Evolutionary conservation across 352 stramenopile genomes (phyloP).

Genomic region (Pythium dissimile): DNA sequence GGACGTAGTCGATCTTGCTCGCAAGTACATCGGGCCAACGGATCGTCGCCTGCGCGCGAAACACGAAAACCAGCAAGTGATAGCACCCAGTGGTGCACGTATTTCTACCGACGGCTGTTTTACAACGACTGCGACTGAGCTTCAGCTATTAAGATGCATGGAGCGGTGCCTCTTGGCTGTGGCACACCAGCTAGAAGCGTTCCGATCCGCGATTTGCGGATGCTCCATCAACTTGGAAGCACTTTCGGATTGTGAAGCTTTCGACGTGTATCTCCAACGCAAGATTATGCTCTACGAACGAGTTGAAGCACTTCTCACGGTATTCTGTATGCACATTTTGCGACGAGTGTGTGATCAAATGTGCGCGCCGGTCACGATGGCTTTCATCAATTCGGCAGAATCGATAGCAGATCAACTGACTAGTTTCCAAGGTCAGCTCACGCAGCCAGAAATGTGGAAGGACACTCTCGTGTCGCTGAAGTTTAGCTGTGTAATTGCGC

Average conservation of each 20-base stretch:
- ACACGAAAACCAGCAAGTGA: background rate
- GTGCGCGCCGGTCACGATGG: conserved; percentile 23
- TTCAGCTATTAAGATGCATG: conserved; percentile 10
- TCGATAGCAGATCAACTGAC: conserved; percentile 45
- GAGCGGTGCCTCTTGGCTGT: conserved; percentile 14
- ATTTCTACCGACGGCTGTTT: background rate
- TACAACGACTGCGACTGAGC: conserved; percentile 11
- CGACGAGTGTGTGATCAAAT: conserved; percentile 50
- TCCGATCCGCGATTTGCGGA: background rate
- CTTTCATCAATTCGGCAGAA: conserved; percentile 20
- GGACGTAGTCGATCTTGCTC: conserved; percentile 18
- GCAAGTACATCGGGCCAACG: conserved; percentile 23
- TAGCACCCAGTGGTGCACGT: background rate
- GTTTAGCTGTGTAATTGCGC: background rate
- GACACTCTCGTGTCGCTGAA: conserved; percentile 1
- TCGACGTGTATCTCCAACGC: conserved; percentile 11
- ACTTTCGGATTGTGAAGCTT: background rate
- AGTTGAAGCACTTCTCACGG: conserved; percentile 45
- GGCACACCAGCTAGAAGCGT: conserved; percentile 5
- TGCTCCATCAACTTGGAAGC: background rate
- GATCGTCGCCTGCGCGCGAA: conserved; percentile 11
- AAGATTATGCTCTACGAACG: conserved; percentile 26
- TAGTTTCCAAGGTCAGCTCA: conserved; percentile 34
- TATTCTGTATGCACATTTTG: conserved; percentile 57
- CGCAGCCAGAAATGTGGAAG: conserved; percentile 24